phyloP scores from a whole-genome alignment of 2,329 filamentous ascomycete genomes.

The Colletotrichum eleusines region DNA sequence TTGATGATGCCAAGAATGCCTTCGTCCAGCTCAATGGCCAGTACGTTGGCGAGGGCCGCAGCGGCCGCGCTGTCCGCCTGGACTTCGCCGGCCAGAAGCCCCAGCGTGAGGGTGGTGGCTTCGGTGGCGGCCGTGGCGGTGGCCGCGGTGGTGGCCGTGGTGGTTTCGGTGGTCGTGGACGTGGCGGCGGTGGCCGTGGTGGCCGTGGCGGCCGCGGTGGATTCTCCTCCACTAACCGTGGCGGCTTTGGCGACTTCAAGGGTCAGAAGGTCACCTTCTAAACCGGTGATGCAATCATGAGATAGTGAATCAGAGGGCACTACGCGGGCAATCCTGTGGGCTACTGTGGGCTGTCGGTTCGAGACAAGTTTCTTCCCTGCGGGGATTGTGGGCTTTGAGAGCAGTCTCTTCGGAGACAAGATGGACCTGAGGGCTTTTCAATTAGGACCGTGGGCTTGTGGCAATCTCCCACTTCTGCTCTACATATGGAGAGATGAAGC shows the following conservation, averaged over 20 bases:
- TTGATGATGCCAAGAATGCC: constrained; percentile 85
- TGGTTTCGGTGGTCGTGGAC: constrained; percentile 64
- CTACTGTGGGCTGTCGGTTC: constrained; percentile 70
- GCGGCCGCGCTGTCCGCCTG: constrained; percentile 81
- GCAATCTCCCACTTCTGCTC: constrained; percentile 35
- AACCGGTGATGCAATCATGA: constrained; percentile 50
- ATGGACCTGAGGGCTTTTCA: constrained; percentile 68
- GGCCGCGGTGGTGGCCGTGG: constrained; percentile 66
- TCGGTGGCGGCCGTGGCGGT: constrained; percentile 56
- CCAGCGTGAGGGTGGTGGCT: constrained; percentile 61
- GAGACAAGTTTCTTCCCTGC: constrained; percentile 53
- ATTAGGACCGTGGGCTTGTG: constrained; percentile 51
- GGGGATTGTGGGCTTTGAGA: constrained; percentile 66
- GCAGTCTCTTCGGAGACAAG: constrained; percentile 59
- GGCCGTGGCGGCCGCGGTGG: constrained; percentile 66
- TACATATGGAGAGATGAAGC: constrained; percentile 12
- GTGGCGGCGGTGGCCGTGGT: constrained; percentile 64
- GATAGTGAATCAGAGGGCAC: constrained; percentile 58
- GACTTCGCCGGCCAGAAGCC: constrained; percentile 82
- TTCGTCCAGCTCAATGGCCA: constrained; percentile 78
- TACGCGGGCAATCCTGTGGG: constrained; percentile 60
- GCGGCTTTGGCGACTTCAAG: constrained; percentile 61
- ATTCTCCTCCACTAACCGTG: constrained; percentile 58
- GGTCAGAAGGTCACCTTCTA: constrained; percentile 85
- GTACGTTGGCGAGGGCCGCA: constrained; percentile 72